Base-by-base conservation (phyloP, 2,329 filamentous ascomycete species). In the Colletotrichum caudatum region DNA sequence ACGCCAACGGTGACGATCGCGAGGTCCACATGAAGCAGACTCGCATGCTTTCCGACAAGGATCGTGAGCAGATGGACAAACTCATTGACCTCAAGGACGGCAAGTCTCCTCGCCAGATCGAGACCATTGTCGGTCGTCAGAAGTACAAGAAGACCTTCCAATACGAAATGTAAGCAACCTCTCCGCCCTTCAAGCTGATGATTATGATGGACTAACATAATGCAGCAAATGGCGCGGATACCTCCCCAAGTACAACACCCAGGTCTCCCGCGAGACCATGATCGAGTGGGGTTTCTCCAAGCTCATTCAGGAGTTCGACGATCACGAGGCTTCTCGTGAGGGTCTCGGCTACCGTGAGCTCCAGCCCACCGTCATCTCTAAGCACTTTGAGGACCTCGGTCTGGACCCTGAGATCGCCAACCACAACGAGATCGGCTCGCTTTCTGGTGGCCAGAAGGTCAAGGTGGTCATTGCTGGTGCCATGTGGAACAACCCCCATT, bases 61-160 rank as follows among this genome's bases (percentile, higher is more conserved):
- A 99, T 79, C 91, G 92, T 78, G 90, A 87, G 53, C 96, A 98
- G 84, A 95, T 99, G 92, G 94, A 97, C 73, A 97, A 94, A 82
- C 89, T 89, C 63, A 88, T 99, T 75, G 93, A 98, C 75, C 83
- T 98, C 57, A 91, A 91, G 54, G 94, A 97, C 76, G 95, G 95
- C 76, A 92, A 90, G 77, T 92, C 94, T 16, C 82, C 87, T 33
- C 90, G 92, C 74, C 93, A 93, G 79, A 86, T 99, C 63, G 96
- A 99, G 81, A 87, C 93, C 20, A 87, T 99, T 37, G 97, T 99
- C 76, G 96, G 96, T 87, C 93, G 96, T 77, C 95, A 98, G 81
- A 99, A 99, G 86, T 98, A 90, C 86, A 98, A 99, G 91, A 99
- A 99, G 90, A 93, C 92, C 51, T 98, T 97, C 89, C 95, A 98